phyloP scores from a whole-genome alignment of 1,284 basidiomycete species.

The Ustilago shanxiensis region DNA sequence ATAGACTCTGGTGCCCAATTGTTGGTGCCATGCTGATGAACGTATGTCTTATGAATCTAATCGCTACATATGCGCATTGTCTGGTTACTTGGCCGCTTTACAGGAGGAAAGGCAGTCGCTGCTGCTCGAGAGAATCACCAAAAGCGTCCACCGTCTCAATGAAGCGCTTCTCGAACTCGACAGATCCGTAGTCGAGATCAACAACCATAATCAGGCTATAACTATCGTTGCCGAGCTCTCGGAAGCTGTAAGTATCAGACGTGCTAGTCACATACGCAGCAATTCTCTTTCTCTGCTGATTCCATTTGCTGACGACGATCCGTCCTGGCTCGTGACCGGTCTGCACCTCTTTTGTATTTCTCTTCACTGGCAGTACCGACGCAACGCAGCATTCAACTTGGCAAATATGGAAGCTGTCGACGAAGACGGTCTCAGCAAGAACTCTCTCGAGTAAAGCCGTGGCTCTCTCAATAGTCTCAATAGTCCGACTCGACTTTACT shows the following conservation, averaged over 20 bases:
- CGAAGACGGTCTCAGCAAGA: constrained; percentile 27
- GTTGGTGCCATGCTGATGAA: too few relatives aligned
- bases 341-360: not conserved
- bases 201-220: constrained; percentile 65
- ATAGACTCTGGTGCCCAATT: not conserved
- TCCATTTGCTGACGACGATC: not conserved
- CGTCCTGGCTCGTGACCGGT: not conserved
- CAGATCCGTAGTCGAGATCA: constrained; percentile 76
- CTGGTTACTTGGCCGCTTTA: not conserved
- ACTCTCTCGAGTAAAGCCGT: constrained; percentile 1
- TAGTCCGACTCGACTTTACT: not conserved
- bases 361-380: constrained; percentile 52
- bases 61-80: not conserved
- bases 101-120: constrained; percentile 91
- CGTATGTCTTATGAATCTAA: too few relatives aligned
- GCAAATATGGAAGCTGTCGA: constrained; percentile 58
- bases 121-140: constrained; percentile 87
- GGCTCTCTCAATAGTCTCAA: not conserved
- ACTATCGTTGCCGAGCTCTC: constrained; percentile 66
- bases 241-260: constrained; percentile 59
- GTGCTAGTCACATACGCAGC: not conserved
- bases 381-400: constrained; percentile 68
- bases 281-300: not conserved
- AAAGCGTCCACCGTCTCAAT: constrained; percentile 80
- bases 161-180: constrained; percentile 77